Evolutionary conservation across 1,284 basidiomycete species (phyloP).

Genomic region (Leccinum fuscescens): DNA sequence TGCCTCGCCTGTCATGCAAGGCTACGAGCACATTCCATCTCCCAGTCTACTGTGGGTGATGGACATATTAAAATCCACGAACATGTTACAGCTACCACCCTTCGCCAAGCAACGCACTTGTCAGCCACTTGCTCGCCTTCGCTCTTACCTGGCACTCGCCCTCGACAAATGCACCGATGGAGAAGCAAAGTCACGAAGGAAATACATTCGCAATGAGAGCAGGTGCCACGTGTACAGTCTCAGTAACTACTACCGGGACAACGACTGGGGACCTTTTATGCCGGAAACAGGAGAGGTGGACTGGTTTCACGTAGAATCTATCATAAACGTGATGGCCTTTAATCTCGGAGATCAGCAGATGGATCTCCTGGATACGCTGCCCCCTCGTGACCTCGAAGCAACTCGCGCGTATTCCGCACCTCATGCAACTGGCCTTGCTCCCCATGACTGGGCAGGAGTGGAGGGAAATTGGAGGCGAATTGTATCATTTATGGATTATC

Average conservation of each 20-base stretch:
- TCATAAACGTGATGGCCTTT: slow-evolving; percentile 55
- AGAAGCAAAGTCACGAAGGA: slow-evolving; percentile 30
- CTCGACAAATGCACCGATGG: slow-evolving; percentile 31
- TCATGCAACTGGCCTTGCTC: slow-evolving; percentile 31
- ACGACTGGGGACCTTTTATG: slow-evolving; percentile 57
- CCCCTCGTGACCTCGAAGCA: slow-evolving; percentile 49
- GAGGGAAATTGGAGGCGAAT: slow-evolving; percentile 68
- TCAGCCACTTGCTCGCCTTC: slow-evolving; percentile 35
- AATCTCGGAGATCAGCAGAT: slow-evolving; percentile 54
- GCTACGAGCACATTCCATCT: slow-evolving; percentile 30
- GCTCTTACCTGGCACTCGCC: slow-evolving; percentile 45
- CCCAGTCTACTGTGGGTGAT: slow-evolving; percentile 42
- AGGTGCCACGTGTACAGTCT: slow-evolving; percentile 63
- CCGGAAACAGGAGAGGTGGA: slow-evolving; percentile 42
- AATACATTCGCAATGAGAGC: slow-evolving; percentile 42
- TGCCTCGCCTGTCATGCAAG: slow-evolving; percentile 36
- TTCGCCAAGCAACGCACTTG: slow-evolving; percentile 19
- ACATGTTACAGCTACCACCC: slow-evolving; percentile 32
- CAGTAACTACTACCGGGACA: slow-evolving; percentile 49
- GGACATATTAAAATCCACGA: slow-evolving; percentile 35
- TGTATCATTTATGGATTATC: slow-evolving; percentile 74
- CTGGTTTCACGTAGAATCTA: slow-evolving; percentile 60
- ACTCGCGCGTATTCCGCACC: slow-evolving; percentile 53
- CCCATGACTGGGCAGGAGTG: slow-evolving; percentile 66
- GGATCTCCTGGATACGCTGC: slow-evolving; percentile 39